A percentile compares a stretch with the other conserved stretches of the same genome.
phyloP scores from a whole-genome alignment of 2,329 filamentous ascomycete species.

The Anisogramma anomala region DNA sequence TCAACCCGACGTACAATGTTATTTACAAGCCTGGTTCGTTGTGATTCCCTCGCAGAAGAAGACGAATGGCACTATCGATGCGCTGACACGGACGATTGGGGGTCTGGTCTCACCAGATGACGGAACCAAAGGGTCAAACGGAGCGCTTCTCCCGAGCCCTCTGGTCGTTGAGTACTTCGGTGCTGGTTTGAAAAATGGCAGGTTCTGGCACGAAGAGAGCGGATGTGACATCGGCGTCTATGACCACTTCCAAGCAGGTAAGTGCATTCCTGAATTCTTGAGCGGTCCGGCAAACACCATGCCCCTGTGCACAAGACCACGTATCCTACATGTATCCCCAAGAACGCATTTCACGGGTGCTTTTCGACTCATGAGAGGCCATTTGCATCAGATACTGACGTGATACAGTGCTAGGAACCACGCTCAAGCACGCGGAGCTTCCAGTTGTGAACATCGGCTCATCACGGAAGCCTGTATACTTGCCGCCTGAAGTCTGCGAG shows the following conservation, averaged over 20 bases:
- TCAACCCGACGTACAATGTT: conserved; percentile 24
- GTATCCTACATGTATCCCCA: too few relatives aligned
- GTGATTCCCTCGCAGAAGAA: conserved; percentile 22
- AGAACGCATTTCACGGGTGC: too few relatives aligned
- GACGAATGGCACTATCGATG: conserved; percentile 22
- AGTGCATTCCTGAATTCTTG: too few relatives aligned
- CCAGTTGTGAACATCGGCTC: conserved; percentile 51
- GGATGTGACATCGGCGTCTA: conserved; percentile 37
- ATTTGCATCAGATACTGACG: neutral
- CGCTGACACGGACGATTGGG: conserved; percentile 26
- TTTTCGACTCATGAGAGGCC: too few relatives aligned
- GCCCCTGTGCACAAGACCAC: too few relatives aligned
- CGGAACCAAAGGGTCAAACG: conserved; percentile 14
- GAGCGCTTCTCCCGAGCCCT: conserved; percentile 15
- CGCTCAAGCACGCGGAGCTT: conserved; percentile 23
- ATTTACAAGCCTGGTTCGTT: conserved; percentile 27
- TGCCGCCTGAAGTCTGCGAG: conserved; percentile 46
- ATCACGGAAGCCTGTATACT: conserved; percentile 37
- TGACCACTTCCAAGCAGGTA: conserved; percentile 35
- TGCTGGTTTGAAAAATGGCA: conserved; percentile 39
- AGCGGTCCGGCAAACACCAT: too few relatives aligned
- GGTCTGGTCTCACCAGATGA: conserved; percentile 26
- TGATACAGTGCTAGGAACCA: conserved; percentile 21
- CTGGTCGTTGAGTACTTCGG: conserved; percentile 22
- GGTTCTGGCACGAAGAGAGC: conserved; percentile 37